Base-by-base conservation (phyloP, 306 rosid species). In the Citrullus amarus region DNA sequence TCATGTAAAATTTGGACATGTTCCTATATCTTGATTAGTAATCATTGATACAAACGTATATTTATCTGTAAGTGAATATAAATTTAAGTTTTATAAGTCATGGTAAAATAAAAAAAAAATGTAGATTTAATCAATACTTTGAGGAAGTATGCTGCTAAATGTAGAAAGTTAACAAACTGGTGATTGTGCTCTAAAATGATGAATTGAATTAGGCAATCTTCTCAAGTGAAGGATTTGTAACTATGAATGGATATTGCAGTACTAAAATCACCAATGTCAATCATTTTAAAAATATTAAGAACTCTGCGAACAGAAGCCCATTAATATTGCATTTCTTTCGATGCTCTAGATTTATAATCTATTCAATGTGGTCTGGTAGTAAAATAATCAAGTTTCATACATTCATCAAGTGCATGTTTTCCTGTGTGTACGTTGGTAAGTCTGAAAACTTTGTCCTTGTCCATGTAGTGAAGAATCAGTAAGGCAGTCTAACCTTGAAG, bases 381-480 rank as follows among this genome's bases (percentile, higher is more conserved):
- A 36, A 18, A 13, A 9, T 9, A 67, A 39, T n/a, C 16, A 13
- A 43, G 76, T 71, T 71, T 7, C 56, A 46, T 14, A 6, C 30
- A 48, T 2, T 6, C 46, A 48, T 71, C 76, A 22, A 71, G 76
- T 22, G 39, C 41, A 44, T 69, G 36, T 43, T 67, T 20, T 69
- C 54, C 2, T 69, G 2, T 71, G 56, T 72, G 59, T 28, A 50
- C 4, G 77, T 48, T 28, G 58, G 59, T 83, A 75, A 78, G 65
- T 81, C 63, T 20, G 77, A 83, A 76, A 30, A 81, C 54, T 83
- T 80, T 17, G 32, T 57, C 71, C 75, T 65, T 59, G 71, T 71
- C 75, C 61, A 60, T 90, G 81, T 80, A 90, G 97, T 71, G 91
- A 94, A 84, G 91, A 88, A 85, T 79, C 85, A 67, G 89, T 66